A percentile compares a stretch with the other conserved stretches of the same genome.
These are phyloP conservation scores for Luffa aegyptiaca DNA, from an alignment of 306 rosid species.

Conservation along the genomic window DNA sequence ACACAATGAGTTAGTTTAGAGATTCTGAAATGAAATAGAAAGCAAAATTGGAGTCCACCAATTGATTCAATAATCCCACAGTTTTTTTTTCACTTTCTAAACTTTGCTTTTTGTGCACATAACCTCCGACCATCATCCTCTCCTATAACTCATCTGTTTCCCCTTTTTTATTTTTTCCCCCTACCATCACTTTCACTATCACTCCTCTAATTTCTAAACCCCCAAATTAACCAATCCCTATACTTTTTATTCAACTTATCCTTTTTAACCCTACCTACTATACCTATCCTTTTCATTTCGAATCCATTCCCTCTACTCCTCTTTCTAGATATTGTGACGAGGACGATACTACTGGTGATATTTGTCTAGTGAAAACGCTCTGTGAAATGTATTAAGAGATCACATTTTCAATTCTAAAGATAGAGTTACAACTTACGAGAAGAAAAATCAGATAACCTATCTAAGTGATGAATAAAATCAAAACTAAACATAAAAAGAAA, in stretches of 20 bases:
- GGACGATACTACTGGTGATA: too few species aligned
- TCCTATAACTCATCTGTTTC: neutral
- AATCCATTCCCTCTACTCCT: neutral
- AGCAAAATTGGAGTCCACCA: neutral
- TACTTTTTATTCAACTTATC: too few species aligned
- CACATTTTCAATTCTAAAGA: too few species aligned
- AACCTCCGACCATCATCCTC: neutral
- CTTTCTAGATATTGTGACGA: too few species aligned
- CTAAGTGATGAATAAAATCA: too few species aligned
- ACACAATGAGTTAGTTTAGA: neutral
- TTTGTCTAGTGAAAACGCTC: too few species aligned
- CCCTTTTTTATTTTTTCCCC: neutral
- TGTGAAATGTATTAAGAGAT: too few species aligned
- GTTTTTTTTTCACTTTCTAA: neutral
- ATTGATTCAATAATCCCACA: neutral
- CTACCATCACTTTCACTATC: neutral
- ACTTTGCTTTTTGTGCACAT: neutral
- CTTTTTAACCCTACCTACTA: neutral
- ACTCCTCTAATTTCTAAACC: neutral
- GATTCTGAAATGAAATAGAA: neutral
- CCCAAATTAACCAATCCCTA: too few species aligned
- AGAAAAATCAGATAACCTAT: too few species aligned
- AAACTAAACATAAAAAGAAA: too few species aligned
- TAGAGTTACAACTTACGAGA: too few species aligned
- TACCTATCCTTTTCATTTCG: too few species aligned